phyloP scores from a whole-genome alignment of 306 rosid genomes.

The Cajanus cajan region DNA sequence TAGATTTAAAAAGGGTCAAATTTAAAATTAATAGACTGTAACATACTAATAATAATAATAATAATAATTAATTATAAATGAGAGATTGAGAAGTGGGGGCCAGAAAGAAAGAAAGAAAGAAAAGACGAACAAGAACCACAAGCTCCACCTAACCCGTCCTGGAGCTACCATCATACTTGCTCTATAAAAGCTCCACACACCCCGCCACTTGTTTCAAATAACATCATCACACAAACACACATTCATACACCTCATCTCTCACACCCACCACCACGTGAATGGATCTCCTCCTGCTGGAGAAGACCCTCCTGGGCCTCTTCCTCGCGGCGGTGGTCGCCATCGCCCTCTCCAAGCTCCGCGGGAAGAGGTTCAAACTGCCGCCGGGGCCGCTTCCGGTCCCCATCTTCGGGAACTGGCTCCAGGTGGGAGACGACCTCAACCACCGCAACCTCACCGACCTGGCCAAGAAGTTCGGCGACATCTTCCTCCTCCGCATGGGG shows the following conservation, averaged over 20 bases:
- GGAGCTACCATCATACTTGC: background rate
- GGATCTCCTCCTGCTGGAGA: slow-evolving; percentile 89
- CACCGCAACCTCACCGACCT: slow-evolving; percentile 82
- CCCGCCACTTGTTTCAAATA: background rate
- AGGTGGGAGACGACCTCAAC: slow-evolving; percentile 91
- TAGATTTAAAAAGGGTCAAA: too few relatives aligned
- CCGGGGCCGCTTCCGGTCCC: slow-evolving; percentile 87
- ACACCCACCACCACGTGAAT: slow-evolving; percentile 3
- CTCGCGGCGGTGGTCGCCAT: slow-evolving; percentile 51
- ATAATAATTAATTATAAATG: too few relatives aligned
- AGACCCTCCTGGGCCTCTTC: slow-evolving; percentile 69
- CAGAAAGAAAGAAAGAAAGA: too few relatives aligned
- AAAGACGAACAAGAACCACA: background rate
- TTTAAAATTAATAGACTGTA: too few relatives aligned
- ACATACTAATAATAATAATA: too few relatives aligned
- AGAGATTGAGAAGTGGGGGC: too few relatives aligned
- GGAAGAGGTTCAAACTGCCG: slow-evolving; percentile 76
- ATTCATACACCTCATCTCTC: background rate
- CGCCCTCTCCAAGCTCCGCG: slow-evolving; percentile 58
- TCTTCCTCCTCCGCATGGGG: slow-evolving; percentile 88
- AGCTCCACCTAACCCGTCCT: background rate
- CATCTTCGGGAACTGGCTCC: slow-evolving; percentile 87
- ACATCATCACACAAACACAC: background rate
- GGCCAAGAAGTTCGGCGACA: slow-evolving; percentile 75
- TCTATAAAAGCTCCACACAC: background rate